These are phyloP conservation scores for Ophiosphaerella herpotricha DNA, from an alignment of 2,329 filamentous ascomycete species.

Conservation along the genomic window DNA sequence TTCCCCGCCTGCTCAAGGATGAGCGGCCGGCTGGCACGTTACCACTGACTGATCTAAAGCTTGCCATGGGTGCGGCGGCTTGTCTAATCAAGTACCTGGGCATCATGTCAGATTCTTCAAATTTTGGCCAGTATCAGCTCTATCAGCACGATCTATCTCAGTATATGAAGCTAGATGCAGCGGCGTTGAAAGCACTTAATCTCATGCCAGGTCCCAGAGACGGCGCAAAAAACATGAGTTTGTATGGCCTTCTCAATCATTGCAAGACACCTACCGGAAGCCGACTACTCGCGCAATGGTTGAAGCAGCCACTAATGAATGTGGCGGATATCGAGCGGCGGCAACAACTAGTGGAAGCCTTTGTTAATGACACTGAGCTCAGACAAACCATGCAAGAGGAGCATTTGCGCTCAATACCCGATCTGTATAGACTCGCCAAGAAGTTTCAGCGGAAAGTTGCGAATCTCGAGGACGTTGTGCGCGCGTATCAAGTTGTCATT, in stretches of 20 bases:
- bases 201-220: constrained; percentile 95
- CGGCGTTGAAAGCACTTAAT: constrained; percentile 90
- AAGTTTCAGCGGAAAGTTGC: constrained; percentile 91
- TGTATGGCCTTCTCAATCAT: constrained; percentile 92
- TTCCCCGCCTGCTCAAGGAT: constrained; percentile 84
- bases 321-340: constrained; percentile 85
- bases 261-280: constrained; percentile 97
- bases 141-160: constrained; percentile 97
- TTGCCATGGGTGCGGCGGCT: constrained; percentile 94
- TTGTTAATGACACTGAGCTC: constrained; percentile 88
- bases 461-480: constrained; percentile 91
- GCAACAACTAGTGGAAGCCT: constrained; percentile 93
- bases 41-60: constrained; percentile 88
- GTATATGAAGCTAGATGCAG: constrained; percentile 97
- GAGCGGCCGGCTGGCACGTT: constrained; percentile 77
- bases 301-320: constrained; percentile 97
- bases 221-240: constrained; percentile 95
- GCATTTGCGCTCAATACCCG: constrained; percentile 88
- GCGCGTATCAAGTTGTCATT: constrained; percentile 93
- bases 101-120: constrained; percentile 86
- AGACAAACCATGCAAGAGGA: constrained; percentile 97
- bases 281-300: constrained; percentile 87
- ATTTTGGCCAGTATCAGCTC: constrained; percentile 95
- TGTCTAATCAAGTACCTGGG: constrained; percentile 94
- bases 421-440: constrained; percentile 91